Base-by-base conservation (phyloP, 225 moss, liverwort and hornwort species). In the Physcomitrium patens region DNA sequence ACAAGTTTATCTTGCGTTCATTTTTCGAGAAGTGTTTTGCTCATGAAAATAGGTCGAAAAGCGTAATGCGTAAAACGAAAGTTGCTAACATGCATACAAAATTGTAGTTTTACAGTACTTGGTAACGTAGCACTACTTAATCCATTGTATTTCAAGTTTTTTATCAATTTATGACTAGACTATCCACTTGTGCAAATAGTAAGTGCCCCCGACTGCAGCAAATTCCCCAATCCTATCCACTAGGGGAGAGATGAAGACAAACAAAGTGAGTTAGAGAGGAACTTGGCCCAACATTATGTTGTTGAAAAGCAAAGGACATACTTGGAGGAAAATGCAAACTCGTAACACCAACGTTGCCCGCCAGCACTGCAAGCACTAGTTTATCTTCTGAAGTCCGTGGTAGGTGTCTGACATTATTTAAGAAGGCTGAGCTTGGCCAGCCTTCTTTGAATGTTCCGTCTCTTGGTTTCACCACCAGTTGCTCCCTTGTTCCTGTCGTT, bases 381-480 rank as follows among this genome's bases (percentile, higher is more conserved):
- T 79, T 89, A 62, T 86, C 83, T 77, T 89, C 89, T 54, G 86
- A 83, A 63, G 89, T 89, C 58, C 85, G 76, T 46, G 83, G 79
- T 62, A 86, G 74, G 67, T 81, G 76, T 57, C 52, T 77, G 69
- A 85, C 46, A 44, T 13, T 64, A 43, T 77, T 70, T 64, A 77
- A 43, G 17, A 78, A 73, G 45, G 67, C 65, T 60, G 74, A 64
- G 74, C 71, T 72, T 54, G 55, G 71, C 87, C 77, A 85, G 49
- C 76, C 59, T 23, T 67, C 70, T 76, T 76, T 75, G 70, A 44
- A 47, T 59, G 78, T 60, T 63, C 89, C 89, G 46, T 74, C 83
- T 71, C 56, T 86, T 55, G 89, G 83, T 81, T 86, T 83, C 60
- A 89, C 89, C 45, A 89, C 50, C 65, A 83, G 55, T 64, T 86